Evolutionary conservation across 345 rosid genomes (phyloP).

Genomic region (Brassica carinata): DNA sequence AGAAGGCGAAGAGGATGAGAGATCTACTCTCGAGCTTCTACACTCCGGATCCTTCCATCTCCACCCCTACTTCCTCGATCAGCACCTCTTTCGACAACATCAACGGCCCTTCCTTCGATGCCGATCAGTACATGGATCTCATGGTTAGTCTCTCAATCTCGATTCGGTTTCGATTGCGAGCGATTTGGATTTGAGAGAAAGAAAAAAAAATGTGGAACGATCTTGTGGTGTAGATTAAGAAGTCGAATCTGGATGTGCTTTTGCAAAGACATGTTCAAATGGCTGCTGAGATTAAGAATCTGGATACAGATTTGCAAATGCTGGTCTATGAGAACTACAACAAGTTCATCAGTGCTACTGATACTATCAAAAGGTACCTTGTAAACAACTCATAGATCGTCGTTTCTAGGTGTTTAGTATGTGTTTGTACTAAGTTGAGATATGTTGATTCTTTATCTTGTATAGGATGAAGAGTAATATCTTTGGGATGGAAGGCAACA

Average conservation of each 20-base stretch:
- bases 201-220: background rate
- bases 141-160: slow-evolving; percentile 51
- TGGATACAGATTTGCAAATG: slow-evolving; percentile 99
- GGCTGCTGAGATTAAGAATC: slow-evolving; percentile 98
- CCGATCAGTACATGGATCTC: slow-evolving; percentile 92
- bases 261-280: slow-evolving; percentile 89
- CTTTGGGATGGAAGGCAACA: slow-evolving; percentile 94
- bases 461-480: slow-evolving; percentile 96
- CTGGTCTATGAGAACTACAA: slow-evolving; percentile 93
- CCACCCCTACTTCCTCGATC: slow-evolving; percentile 48
- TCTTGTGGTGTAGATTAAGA: slow-evolving; percentile 58
- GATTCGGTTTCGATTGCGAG: background rate
- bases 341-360: slow-evolving; percentile 98
- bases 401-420: background rate
- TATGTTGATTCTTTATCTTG: slow-evolving; percentile 25
- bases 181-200: background rate
- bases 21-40: slow-evolving; percentile 98
- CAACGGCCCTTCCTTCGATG: slow-evolving; percentile 73
- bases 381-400: slow-evolving; percentile 17
- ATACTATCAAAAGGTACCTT: slow-evolving; percentile 85
- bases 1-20: slow-evolving; percentile 98
- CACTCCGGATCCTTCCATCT: slow-evolving; percentile 81
- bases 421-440: slow-evolving; percentile 4
- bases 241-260: slow-evolving; percentile 84
- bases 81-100: slow-evolving; percentile 71